Evolutionary conservation across 306 rosid genomes (phyloP), one percentile per base, ranked within the genome.

Genomic region (Cicer judaicum): DNA sequence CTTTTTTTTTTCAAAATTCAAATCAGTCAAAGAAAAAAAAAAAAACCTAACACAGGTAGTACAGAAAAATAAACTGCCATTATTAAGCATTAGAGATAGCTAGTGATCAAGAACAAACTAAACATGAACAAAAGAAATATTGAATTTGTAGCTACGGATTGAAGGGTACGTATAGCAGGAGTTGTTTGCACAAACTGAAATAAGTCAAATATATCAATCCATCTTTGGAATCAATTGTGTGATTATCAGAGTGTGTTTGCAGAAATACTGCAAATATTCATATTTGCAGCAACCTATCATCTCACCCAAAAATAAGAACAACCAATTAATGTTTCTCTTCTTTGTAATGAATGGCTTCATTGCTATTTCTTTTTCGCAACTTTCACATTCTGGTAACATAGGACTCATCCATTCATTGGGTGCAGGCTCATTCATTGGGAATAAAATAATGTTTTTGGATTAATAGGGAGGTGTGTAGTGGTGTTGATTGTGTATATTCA

Each of bases 241-340:
- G 93, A 67, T 34, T 79, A 2, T 7, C 9, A n/a, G n/a, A 0
- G 78, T 70, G 46, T 85, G 84, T 73, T 83, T 83, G 62, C 87
- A 89, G 49, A 84, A 88, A 43, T 85, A 85, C 72, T 79, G 85
- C 66, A 91, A 68, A 40, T 85, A 82, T 3, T 38, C 14, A 1
- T 84, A 73, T 0, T 68, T 88, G 74, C 88, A 82, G 21, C 65
- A 74, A 0, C 89, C 86, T 8, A 90, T 69, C 82, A 78, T 79
- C 47, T 85, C 76, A 0, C 89, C 88, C 67, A 86, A 16, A 2
- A 90, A 53, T 87, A 90, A 69, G 76, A 88, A 90, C 38, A 90
- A 34, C 93, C 91, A 88, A 10, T 90, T 90, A 36, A 78, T 82
- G 6, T 2, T 2, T 63, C 21, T 59, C 67, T 82, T 82, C 39